phyloP scores from a whole-genome alignment of 768 basidiomycete genomes.

The Hericium coralloides region DNA sequence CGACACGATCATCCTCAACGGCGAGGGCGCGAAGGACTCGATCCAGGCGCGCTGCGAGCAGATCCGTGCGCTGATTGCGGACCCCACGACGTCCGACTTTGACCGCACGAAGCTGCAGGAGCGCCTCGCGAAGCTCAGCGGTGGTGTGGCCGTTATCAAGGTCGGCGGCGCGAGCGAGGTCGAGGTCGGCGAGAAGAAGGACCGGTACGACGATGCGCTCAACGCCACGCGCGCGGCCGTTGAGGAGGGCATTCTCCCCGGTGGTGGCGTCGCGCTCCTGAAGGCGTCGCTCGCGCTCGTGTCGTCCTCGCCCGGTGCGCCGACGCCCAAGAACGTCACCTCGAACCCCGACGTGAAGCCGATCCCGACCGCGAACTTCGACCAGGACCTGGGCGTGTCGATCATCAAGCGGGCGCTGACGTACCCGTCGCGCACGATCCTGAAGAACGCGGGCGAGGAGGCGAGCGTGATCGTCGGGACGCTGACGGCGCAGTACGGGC shows the following conservation, averaged over 20 bases:
- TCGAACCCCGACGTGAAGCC: conserved; percentile 50
- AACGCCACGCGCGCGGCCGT: conserved; percentile 98
- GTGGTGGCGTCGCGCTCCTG: conserved; percentile 89
- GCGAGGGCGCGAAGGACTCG: conserved; percentile 81
- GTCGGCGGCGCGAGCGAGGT: conserved; percentile 92
- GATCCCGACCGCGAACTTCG: conserved; percentile 84
- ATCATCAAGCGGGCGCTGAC: conserved; percentile 86
- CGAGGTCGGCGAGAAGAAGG: conserved; percentile 99
- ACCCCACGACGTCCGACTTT: conserved; percentile 83
- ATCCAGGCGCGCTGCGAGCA: conserved; percentile 95
- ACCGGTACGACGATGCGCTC: conserved; percentile 92
- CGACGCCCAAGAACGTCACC: conserved; percentile 18
- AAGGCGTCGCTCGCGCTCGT: conserved; percentile 71
- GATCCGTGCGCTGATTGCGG: conserved; percentile 75
- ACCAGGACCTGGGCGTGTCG: conserved; percentile 91
- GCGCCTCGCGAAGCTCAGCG: conserved; percentile 90
- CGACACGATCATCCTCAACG: conserved; percentile 94
- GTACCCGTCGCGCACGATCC: conserved; percentile 79
- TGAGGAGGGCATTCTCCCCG: conserved; percentile 97
- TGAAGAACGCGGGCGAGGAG: conserved; percentile 92
- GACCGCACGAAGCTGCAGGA: conserved; percentile 95
- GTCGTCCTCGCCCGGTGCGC: conserved; percentile 28
- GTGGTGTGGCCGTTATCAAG: conserved; percentile 98
- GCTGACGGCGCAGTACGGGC: conserved; percentile 59
- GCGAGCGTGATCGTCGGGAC: conserved; percentile 88